These are phyloP conservation scores for Nothophytophthora sp. DNA, from an alignment of 352 stramenopile species.

Conservation along the genomic window DNA sequence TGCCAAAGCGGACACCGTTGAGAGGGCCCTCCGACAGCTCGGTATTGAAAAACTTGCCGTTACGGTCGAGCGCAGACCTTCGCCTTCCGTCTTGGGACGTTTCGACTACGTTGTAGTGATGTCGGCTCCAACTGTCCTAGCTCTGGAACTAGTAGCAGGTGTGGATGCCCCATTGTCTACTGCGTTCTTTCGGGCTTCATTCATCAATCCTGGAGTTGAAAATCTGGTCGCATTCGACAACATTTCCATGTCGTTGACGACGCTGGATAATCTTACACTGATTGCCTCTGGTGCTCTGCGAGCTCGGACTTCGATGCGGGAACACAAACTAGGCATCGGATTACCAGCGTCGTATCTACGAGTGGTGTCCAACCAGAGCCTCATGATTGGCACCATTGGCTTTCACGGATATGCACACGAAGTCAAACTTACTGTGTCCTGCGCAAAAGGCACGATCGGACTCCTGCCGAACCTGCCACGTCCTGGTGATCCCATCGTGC, in stretches of 20 bases:
- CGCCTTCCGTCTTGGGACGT: neutral
- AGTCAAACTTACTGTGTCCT: slow-evolving; percentile 9
- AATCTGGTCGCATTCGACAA: slow-evolving; percentile 3
- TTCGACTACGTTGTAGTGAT: slow-evolving; percentile 7
- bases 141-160: neutral
- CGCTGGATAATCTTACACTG: slow-evolving; percentile 1
- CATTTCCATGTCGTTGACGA: slow-evolving; percentile 17
- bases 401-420: slow-evolving; percentile 13
- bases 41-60: neutral
- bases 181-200: slow-evolving; percentile 1
- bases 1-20: neutral
- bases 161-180: neutral
- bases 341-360: slow-evolving; percentile 14
- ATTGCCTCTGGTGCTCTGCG: slow-evolving; percentile 8
- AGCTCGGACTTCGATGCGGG: neutral
- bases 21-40: neutral
- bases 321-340: slow-evolving; percentile 14
- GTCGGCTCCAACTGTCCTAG: neutral
- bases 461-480: slow-evolving; percentile 2
- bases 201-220: slow-evolving; percentile 3
- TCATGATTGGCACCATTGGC: slow-evolving; percentile 9
- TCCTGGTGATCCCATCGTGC: neutral
- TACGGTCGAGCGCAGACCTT: slow-evolving; percentile 1
- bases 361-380: slow-evolving; percentile 4
- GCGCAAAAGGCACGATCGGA: slow-evolving; percentile 5